A percentile compares a stretch with the other conserved stretches of the same genome.
These are phyloP conservation scores for Ophioceras dolichostomum DNA, from an alignment of 2,329 filamentous ascomycete species.

Conservation along the genomic window DNA sequence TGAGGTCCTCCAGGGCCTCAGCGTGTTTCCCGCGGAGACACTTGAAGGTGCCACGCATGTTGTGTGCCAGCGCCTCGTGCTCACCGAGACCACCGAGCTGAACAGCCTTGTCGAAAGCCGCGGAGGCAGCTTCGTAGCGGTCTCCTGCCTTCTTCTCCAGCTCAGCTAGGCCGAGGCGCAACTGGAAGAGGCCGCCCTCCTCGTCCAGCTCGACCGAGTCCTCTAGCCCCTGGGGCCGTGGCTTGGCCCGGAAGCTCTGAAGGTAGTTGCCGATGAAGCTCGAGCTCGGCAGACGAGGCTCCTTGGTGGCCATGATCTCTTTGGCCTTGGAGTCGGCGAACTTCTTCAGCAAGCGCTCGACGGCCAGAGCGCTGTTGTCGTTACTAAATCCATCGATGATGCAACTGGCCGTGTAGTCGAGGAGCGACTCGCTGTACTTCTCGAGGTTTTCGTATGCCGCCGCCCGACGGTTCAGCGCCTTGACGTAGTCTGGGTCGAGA, in stretches of 20 bases:
- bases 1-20: constrained; percentile 71
- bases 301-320: constrained; percentile 75
- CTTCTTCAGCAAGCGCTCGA: constrained; percentile 91
- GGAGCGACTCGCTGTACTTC: constrained; percentile 83
- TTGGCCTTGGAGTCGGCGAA: constrained; percentile 92
- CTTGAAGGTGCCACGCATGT: constrained; percentile 91
- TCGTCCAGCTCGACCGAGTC: constrained; percentile 67
- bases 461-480: constrained; percentile 90
- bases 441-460: constrained; percentile 93
- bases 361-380: constrained; percentile 73
- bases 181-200: constrained; percentile 69
- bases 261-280: constrained; percentile 98
- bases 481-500: constrained; percentile 92
- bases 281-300: constrained; percentile 80
- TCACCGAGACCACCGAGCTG: constrained; percentile 70
- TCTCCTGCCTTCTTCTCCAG: constrained; percentile 81
- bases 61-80: constrained; percentile 84
- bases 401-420: constrained; percentile 97
- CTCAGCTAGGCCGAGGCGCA: constrained; percentile 71
- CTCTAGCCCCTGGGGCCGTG: constrained; percentile 69
- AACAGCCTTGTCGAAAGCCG: constrained; percentile 78
- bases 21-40: constrained; percentile 84
- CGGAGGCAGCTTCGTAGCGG: constrained; percentile 79
- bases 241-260: constrained; percentile 86
- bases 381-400: constrained; percentile 98